Evolutionary conservation across 495 filamentous ascomycete genomes (phyloP).

Genomic region (Lasiosphaeria miniovina): DNA sequence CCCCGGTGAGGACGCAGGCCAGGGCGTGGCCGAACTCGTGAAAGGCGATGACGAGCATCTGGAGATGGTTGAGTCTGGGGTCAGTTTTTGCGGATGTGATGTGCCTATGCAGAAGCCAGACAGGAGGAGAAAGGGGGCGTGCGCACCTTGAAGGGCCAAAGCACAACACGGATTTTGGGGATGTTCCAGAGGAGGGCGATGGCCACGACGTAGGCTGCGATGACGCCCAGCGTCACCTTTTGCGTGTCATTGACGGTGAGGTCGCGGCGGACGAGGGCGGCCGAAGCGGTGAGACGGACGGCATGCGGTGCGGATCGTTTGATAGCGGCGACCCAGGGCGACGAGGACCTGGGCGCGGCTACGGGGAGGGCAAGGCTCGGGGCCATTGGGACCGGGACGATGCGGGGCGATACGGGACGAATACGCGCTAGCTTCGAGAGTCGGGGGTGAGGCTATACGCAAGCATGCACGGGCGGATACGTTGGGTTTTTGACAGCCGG

Average conservation of each 20-base stretch:
- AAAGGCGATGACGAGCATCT: conserved; percentile 82
- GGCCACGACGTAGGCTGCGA: conserved; percentile 63
- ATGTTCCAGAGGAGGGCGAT: conserved; percentile 78
- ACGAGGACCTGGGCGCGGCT: background rate
- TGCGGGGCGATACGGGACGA: background rate
- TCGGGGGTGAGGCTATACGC: too few species aligned
- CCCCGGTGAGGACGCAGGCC: conserved; percentile 68
- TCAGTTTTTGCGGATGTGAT: background rate
- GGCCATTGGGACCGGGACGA: background rate
- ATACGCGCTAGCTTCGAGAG: too few species aligned
- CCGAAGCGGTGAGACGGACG: conserved; percentile 1
- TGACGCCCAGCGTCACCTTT: conserved; percentile 64
- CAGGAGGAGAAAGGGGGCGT: conserved; percentile 5
- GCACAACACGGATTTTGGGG: conserved; percentile 65
- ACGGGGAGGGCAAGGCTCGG: background rate
- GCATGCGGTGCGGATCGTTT: conserved; percentile 3
- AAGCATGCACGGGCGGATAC: too few species aligned
- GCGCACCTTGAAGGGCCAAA: conserved; percentile 80
- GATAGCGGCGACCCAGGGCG: background rate
- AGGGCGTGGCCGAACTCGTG: conserved; percentile 81
- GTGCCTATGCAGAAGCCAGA: background rate
- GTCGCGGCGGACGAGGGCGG: conserved; percentile 38
- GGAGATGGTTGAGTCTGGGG: background rate
- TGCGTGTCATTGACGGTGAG: conserved; percentile 68
- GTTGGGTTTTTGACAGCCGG: too few species aligned